A percentile compares a stretch with the other conserved stretches of the same genome.
phyloP scores from a whole-genome alignment of 2,329 filamentous ascomycete genomes.

The Verticillium dahliae region DNA sequence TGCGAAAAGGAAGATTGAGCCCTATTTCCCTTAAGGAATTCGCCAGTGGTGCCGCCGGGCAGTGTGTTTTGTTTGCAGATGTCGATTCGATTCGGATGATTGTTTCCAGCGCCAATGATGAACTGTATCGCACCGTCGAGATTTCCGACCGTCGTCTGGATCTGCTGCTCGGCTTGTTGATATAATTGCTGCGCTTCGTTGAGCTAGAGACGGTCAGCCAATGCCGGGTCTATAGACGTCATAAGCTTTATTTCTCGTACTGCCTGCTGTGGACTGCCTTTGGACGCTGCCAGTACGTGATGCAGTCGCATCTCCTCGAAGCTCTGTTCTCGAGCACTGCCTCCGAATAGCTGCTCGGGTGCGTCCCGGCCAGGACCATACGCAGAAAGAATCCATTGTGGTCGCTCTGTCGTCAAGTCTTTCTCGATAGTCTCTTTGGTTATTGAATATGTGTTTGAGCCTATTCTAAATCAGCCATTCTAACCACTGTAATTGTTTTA shows the following conservation, averaged over 20 bases:
- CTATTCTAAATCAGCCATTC: background rate
- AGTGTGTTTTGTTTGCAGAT: slow-evolving; percentile 42
- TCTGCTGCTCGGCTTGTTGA: slow-evolving; percentile 61
- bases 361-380: slow-evolving; percentile 75
- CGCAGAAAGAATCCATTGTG: slow-evolving; percentile 79
- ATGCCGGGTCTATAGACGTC: background rate
- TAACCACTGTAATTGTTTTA: too few species aligned
- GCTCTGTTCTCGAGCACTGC: slow-evolving; percentile 72
- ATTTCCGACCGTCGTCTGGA: slow-evolving; percentile 63
- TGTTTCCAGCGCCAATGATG: slow-evolving; percentile 56
- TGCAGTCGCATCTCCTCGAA: slow-evolving; percentile 81
- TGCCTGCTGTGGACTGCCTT: slow-evolving; percentile 52
- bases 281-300: slow-evolving; percentile 53
- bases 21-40: slow-evolving; percentile 34
- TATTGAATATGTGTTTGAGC: slow-evolving; percentile 40
- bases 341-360: slow-evolving; percentile 79
- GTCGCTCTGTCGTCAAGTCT: slow-evolving; percentile 66
- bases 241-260: slow-evolving; percentile 24
- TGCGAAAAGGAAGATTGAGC: slow-evolving; percentile 23
- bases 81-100: slow-evolving; percentile 70
- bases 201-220: slow-evolving; percentile 34
- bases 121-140: slow-evolving; percentile 67
- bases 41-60: slow-evolving; percentile 35
- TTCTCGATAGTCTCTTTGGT: slow-evolving; percentile 52
- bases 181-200: slow-evolving; percentile 56